Evolutionary conservation across 257 asterid genomes (phyloP).

Genomic region (Datura wrightii): DNA sequence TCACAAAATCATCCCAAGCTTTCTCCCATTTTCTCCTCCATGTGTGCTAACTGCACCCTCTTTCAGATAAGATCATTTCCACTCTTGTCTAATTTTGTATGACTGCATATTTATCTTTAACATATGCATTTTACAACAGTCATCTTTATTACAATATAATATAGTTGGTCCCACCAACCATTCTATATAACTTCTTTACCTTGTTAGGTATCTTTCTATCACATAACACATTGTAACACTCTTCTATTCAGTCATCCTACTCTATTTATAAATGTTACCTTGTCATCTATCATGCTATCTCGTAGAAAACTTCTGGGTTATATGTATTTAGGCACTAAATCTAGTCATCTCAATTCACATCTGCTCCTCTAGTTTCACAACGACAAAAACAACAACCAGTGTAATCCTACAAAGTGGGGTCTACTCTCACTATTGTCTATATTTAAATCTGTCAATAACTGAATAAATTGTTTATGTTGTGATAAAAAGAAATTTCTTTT

Average conservation of each 20-base stretch:
- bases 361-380: too few relatives aligned
- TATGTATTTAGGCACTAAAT: background rate
- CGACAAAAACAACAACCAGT: too few relatives aligned
- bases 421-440: too few relatives aligned
- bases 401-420: too few relatives aligned
- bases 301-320: background rate
- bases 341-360: background rate
- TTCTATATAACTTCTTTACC: background rate
- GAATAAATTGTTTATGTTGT: too few relatives aligned
- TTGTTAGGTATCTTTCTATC: background rate
- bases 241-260: background rate
- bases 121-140: conserved; percentile 4
- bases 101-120: background rate
- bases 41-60: background rate
- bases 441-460: too few relatives aligned
- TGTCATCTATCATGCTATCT: background rate
- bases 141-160: background rate
- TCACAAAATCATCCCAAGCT: background rate
- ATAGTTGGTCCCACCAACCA: background rate
- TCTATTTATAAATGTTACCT: background rate
- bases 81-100: background rate
- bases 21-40: conserved; percentile 2
- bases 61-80: conserved; percentile 16
- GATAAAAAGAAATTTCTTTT: too few relatives aligned
- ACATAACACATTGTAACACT: background rate